phyloP scores from a whole-genome alignment of 768 basidiomycete species.

The Zangia roseola region DNA sequence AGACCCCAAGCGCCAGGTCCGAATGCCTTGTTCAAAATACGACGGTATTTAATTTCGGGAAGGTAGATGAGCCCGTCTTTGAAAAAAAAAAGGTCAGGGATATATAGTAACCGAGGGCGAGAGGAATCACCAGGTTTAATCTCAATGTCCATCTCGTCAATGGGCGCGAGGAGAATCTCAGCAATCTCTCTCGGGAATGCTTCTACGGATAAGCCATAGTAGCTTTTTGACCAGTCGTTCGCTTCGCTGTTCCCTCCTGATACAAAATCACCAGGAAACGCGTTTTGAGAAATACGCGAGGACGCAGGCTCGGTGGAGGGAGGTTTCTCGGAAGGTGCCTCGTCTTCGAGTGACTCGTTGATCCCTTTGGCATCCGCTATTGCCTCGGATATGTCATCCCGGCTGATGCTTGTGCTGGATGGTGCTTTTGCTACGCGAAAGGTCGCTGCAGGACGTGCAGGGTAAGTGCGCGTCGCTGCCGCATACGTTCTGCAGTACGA shows the following conservation, averaged over 20 bases:
- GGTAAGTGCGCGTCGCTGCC: slow-evolving; percentile 24
- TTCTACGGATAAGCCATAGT: slow-evolving; percentile 71
- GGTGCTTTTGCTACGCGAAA: slow-evolving; percentile 27
- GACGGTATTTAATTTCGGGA: slow-evolving; percentile 95
- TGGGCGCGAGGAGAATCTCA: slow-evolving; percentile 67
- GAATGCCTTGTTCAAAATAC: slow-evolving; percentile 89
- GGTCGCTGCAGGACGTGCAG: slow-evolving; percentile 22
- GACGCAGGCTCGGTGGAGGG: slow-evolving; percentile 13
- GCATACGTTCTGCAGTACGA: slow-evolving; percentile 15
- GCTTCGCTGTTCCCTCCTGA: slow-evolving; percentile 17
- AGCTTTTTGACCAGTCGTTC: slow-evolving; percentile 89
- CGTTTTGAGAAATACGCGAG: slow-evolving; percentile 11
- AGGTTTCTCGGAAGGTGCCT: slow-evolving; percentile 13
- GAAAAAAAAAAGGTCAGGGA: neutral
- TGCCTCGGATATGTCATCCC: slow-evolving; percentile 19
- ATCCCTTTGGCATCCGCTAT: slow-evolving; percentile 18
- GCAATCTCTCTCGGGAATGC: slow-evolving; percentile 78
- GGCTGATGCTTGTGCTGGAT: slow-evolving; percentile 31
- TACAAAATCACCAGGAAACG: slow-evolving; percentile 30
- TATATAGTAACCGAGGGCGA: neutral
- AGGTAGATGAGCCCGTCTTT: slow-evolving; percentile 91
- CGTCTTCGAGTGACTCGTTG: slow-evolving; percentile 13
- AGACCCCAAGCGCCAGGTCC: slow-evolving; percentile 98
- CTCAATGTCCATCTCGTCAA: slow-evolving; percentile 81
- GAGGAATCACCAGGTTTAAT: slow-evolving; percentile 79